Percentiles rank a stretch among this genome's conserved stretches.
phyloP scores from a whole-genome alignment of 2,329 filamentous ascomycete genomes.

The Penicillium italicum region DNA sequence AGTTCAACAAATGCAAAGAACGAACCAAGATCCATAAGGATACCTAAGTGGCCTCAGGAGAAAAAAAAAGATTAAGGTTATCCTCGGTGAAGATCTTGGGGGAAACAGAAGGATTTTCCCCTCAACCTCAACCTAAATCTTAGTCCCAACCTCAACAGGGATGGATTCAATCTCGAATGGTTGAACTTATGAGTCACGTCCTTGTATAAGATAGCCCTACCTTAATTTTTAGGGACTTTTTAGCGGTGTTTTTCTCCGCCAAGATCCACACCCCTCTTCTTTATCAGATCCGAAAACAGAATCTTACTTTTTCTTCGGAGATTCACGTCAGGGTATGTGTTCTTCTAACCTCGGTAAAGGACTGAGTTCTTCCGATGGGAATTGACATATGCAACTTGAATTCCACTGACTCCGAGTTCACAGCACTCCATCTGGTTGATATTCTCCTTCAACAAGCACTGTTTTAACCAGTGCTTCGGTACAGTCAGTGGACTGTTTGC shows the following conservation, averaged over 20 bases:
- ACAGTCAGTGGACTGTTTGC: not conserved
- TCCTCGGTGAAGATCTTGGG: constrained; percentile 22
- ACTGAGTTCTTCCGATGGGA: not conserved
- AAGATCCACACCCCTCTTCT: constrained; percentile 9
- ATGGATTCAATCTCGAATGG: not conserved
- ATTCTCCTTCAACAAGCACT: not conserved
- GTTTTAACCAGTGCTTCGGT: not conserved
- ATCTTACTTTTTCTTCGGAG: not conserved
- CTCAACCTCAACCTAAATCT: constrained; percentile 9
- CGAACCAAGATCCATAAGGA: not conserved
- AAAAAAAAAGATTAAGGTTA: constrained; percentile 12
- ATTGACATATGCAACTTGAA: not conserved
- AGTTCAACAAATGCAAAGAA: not conserved
- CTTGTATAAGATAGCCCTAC: not conserved
- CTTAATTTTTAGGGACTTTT: not conserved
- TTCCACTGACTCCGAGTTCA: not conserved
- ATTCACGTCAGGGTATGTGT: not conserved
- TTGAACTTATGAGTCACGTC: not conserved
- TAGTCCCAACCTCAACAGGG: constrained; percentile 13
- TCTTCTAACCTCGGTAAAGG: not conserved
- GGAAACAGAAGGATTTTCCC: constrained; percentile 14
- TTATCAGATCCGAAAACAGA: constrained; percentile 23
- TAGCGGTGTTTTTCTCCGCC: constrained; percentile 1
- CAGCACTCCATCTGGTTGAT: not conserved
- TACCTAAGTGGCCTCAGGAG: not conserved